Evolutionary conservation across 768 basidiomycete species (phyloP).

Genomic region (Rhodotorula toruloides): DNA sequence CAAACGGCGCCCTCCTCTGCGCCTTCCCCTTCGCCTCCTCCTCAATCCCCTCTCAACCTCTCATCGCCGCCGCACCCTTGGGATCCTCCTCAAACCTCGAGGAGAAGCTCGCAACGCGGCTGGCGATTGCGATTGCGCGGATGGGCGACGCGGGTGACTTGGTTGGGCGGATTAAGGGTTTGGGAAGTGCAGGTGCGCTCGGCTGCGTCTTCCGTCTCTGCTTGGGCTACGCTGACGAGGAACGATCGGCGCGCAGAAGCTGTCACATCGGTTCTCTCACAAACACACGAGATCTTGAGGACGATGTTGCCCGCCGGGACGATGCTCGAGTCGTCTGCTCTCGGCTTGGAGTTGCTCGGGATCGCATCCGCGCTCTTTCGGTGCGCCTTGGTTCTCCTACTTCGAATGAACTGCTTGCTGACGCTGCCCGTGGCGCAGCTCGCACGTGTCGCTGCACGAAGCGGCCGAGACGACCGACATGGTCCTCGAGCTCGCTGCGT

Average conservation of each 20-base stretch:
- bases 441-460: background rate
- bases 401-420: background rate
- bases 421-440: background rate
- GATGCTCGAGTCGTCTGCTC: background rate
- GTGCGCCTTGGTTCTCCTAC: background rate
- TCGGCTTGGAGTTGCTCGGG: conserved; percentile 16
- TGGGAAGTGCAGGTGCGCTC: background rate
- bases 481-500: conserved; percentile 3
- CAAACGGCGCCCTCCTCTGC: conserved; percentile 14
- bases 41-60: background rate
- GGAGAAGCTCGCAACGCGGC: background rate
- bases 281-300: background rate
- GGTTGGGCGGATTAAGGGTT: background rate
- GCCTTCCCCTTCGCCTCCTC: conserved; percentile 1
- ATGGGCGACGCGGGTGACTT: conserved; percentile 1
- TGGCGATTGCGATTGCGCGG: conserved; percentile 1
- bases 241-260: background rate
- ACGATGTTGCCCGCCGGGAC: background rate
- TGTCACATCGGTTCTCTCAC: background rate
- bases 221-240: too few relatives aligned
- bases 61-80: conserved; percentile 3
- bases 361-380: background rate
- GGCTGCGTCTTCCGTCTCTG: too few relatives aligned
- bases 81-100: background rate
- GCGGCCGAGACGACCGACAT: background rate